Evolutionary conservation across 768 basidiomycete species (phyloP), one percentile per base, ranked within the genome.

Genomic region (Gymnopilus junonius): DNA sequence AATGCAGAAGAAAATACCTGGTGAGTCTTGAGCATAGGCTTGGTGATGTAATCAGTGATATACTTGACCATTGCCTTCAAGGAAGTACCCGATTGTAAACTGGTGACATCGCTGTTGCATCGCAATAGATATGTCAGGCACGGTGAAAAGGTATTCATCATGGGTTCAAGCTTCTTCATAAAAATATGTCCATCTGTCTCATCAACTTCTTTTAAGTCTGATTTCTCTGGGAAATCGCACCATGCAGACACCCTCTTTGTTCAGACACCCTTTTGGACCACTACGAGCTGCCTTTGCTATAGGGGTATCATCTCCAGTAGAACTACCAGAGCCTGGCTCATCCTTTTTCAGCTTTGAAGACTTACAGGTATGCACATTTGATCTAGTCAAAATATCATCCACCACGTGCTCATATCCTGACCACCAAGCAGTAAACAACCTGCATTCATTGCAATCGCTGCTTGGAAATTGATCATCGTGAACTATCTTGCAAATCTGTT

Each of bases 41-140:
- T 75, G 1, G 70, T 72, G 15, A 76, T 64, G 61, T 76, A 75
- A 48, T 75, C 74, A 11, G 72, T 64, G 8, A 79, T 68, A 69
- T 80, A 79, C 8, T 71, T 68, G 0, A 77, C 63, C 3, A 75
- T 66, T 6, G 75, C 73, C 31, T 77, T 76, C 1, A 80, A 62
- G 1, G 72, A 67, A 2, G 76, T 77, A 1, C 78, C 76, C 1
- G 76, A 78, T 8, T 73, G 53, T 3, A 79, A 55, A 55, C 51
- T 54, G 5, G 51, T 54, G 20, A 54, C 51, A n/a, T 54, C 51
- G 20, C 17, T 54, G 20, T 54, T 54, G 21, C 51, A 54, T 2
- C 51, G 14, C 8, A 54, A n/a, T 8, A 32, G 8, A 20, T 54
- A 54, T n/a, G 31, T 34, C 3, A 54, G 34, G 20, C 51, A 54